A percentile compares a stretch with the other conserved stretches of the same genome.
Evolutionary conservation across 1,284 basidiomycete species (phyloP).

Genomic region (Laetiporus sulphureus): DNA sequence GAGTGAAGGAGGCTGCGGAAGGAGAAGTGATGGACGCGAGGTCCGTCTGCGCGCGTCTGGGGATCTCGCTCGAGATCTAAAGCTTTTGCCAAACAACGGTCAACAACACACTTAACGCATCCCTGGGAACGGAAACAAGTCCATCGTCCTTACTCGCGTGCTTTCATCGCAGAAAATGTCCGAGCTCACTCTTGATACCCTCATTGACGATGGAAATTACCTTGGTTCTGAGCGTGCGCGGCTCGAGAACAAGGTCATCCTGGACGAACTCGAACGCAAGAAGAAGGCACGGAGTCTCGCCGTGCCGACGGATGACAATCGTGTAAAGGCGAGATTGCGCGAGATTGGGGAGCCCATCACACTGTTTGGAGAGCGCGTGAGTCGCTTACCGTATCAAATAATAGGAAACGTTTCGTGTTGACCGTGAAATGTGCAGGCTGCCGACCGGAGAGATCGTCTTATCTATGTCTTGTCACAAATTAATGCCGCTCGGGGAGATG

Average conservation of each 20-base stretch:
- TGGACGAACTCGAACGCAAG: constrained; percentile 92
- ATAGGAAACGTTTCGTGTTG: no score
- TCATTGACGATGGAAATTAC: constrained; percentile 71
- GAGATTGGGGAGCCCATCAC: constrained; percentile 96
- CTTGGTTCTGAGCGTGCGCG: constrained; percentile 64
- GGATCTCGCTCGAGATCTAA: constrained; percentile 7
- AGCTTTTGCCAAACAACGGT: constrained; percentile 10
- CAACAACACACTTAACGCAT: no score
- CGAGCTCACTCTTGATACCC: constrained; percentile 65
- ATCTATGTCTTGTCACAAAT: constrained; percentile 91
- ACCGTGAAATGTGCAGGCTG: constrained; percentile 66
- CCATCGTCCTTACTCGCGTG: neutral
- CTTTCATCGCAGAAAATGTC: constrained; percentile 35
- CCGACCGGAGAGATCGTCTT: constrained; percentile 88
- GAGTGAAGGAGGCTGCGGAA: neutral
- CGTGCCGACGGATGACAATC: constrained; percentile 94
- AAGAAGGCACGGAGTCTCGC: constrained; percentile 91
- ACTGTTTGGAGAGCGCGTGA: constrained; percentile 91
- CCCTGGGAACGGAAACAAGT: neutral
- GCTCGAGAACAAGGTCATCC: constrained; percentile 73
- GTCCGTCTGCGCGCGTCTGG: constrained; percentile 2
- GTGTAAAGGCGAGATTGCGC: constrained; percentile 83
- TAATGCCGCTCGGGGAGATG: constrained; percentile 70
- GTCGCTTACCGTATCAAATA: constrained; percentile 26
- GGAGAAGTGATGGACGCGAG: neutral